Conservation (phyloP, 164 flowering plant genomes). For the Magnolia changhungtana region DNA sequence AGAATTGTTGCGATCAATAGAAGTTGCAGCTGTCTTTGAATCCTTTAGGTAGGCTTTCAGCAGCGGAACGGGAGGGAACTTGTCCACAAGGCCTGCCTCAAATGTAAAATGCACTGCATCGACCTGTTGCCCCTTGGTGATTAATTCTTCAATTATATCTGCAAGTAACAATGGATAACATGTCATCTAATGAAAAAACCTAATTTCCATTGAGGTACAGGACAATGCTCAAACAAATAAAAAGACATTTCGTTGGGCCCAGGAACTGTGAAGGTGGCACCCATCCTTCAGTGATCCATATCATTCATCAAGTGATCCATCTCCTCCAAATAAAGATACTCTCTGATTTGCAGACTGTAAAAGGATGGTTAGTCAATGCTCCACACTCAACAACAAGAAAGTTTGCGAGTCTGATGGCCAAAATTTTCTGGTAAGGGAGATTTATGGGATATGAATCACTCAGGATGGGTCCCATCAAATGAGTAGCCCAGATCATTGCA, state of each 20-base stretch:
- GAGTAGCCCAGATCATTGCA: neutral
- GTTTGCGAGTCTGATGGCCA: neutral
- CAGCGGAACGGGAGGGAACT: constrained; percentile 83
- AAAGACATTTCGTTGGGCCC: neutral
- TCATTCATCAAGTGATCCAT: neutral
- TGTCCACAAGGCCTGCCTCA: constrained; percentile 84
- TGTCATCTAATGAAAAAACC: neutral
- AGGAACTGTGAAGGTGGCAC: neutral
- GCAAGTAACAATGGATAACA: constrained; percentile 18
- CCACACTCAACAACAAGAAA: neutral
- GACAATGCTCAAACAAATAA: neutral
- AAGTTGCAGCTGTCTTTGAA: constrained; percentile 70
- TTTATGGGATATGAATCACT: neutral
- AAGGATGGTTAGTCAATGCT: neutral
- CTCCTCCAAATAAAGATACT: neutral
- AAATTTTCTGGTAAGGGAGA: neutral
- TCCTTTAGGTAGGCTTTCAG: constrained; percentile 79
- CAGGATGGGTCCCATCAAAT: neutral
- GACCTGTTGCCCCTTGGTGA: constrained; percentile 87
- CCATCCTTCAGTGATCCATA: neutral
- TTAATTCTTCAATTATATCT: constrained; percentile 92
- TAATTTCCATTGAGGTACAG: neutral
- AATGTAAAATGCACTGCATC: constrained; percentile 93
- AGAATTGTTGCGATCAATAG: constrained; percentile 63
- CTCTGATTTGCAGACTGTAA: neutral